phyloP scores from a whole-genome alignment of 2,329 filamentous ascomycete genomes.

The Clonostachys chloroleuca region DNA sequence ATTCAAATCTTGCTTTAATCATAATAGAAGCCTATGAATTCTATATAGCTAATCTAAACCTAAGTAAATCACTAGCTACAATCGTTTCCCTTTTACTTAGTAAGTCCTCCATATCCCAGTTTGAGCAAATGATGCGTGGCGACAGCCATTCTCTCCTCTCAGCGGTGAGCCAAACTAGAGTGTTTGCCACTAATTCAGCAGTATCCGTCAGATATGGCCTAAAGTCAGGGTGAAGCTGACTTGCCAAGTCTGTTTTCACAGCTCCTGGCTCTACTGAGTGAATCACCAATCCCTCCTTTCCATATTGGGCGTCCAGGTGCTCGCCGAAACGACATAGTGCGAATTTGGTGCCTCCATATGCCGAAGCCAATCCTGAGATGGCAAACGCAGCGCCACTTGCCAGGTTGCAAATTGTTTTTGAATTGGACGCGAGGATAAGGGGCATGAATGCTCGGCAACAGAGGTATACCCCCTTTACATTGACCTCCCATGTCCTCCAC shows the following conservation, averaged over 20 bases:
- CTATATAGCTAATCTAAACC: constrained; percentile 1
- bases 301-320: constrained; percentile 37
- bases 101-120: constrained; percentile 43
- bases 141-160: constrained; percentile 36
- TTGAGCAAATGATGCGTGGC: constrained; percentile 33
- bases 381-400: constrained; percentile 17
- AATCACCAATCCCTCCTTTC: constrained; percentile 28
- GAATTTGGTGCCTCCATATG: constrained; percentile 42
- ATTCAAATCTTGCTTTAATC: no score
- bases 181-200: constrained; percentile 31
- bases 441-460: constrained; percentile 43
- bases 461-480: constrained; percentile 42
- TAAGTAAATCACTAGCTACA: constrained; percentile 13
- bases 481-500: constrained; percentile 42
- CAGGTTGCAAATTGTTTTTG: constrained; percentile 41
- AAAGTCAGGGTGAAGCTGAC: background rate
- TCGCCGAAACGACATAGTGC: constrained; percentile 43
- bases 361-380: constrained; percentile 23
- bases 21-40: no score
- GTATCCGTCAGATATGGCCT: constrained; percentile 19
- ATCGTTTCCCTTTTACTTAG: constrained; percentile 32
- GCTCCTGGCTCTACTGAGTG: constrained; percentile 30
- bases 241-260: constrained; percentile 21
- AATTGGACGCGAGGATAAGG: constrained; percentile 23
- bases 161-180: constrained; percentile 32